These are phyloP conservation scores for Trichodelitschia bisporula DNA, from an alignment of 495 filamentous ascomycete genomes.

Conservation along the genomic window DNA sequence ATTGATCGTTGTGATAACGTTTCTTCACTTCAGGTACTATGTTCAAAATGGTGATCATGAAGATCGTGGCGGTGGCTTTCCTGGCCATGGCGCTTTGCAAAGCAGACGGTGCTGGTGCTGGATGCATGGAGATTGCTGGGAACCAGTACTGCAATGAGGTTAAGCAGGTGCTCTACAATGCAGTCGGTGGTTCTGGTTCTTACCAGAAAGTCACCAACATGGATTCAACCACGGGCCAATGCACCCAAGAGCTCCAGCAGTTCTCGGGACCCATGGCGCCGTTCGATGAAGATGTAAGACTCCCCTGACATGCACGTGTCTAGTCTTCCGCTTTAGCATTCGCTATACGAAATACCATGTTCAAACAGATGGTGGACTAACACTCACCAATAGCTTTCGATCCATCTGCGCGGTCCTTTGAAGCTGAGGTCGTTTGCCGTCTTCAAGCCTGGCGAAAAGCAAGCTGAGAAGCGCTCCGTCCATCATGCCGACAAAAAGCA, in stretches of 20 bases:
- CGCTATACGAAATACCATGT: no score
- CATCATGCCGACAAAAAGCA: no score
- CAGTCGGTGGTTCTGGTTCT: conserved; percentile 27
- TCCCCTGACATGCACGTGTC: background rate
- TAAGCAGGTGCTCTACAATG: conserved; percentile 30
- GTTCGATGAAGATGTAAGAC: conserved; percentile 36
- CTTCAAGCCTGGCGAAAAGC: conserved; percentile 20
- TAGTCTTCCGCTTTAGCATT: background rate
- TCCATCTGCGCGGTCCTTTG: conserved; percentile 46
- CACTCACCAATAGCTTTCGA: conserved; percentile 38
- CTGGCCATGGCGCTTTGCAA: no score
- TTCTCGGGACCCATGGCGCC: conserved; percentile 36
- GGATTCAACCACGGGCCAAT: conserved; percentile 27
- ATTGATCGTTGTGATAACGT: no score
- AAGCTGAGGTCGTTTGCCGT: conserved; percentile 35
- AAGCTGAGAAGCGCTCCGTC: no score
- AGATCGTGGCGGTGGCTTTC: no score
- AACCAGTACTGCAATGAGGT: conserved; percentile 36
- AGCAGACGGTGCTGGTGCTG: no score
- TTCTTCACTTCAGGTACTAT: no score
- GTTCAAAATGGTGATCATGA: no score
- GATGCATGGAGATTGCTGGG: no score
- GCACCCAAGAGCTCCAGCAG: conserved; percentile 16
- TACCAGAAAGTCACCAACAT: conserved; percentile 36
- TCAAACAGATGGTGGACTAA: no score